Base-by-base conservation (phyloP, 2,329 filamentous ascomycete genomes). In the Cryphonectria parasitica region DNA sequence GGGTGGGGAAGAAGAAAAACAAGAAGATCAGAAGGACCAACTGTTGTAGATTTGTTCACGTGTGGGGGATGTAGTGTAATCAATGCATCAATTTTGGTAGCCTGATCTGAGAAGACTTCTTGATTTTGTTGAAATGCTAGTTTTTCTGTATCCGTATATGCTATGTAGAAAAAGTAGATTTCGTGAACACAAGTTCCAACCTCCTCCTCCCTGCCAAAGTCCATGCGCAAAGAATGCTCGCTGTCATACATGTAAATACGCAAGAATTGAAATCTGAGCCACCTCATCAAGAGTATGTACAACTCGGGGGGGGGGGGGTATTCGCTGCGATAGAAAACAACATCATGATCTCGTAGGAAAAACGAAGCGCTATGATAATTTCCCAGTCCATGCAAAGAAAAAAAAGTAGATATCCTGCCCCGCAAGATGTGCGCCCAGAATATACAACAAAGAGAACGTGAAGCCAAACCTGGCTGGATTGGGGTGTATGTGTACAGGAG, bases 341-440 rank as follows among this genome's bases (percentile, higher is more conserved):
- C 19, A n/a, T 62, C 49, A 66, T 58, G 1, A 60, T 41, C 36
- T 64, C 61, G 61, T 43, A 45, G 34, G 61, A 66, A 66, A 66
- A 43, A 11, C 4, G n/a, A 66, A n/a, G 4, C 64, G 22, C 34
- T 66, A 41, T 66, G 49, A 58, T 60, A 25, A 43, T 31, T 45
- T 66, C 45, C 63, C 63, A 36, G 43, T 28, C 63, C 58, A 36
- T 39, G 34, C 60, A 63, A 45, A 41, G 36, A 63, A 36, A 22
- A 22, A 63, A 36, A 22, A 36, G 10, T 39, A 39, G 10, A 28
- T 34, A 60, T 60, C 56, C 56, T 60, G 56, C 56, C 31, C 56
- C 28, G 56, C 25, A 60, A 60, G 45, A 49, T n/a, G 45, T 49
- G 19, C 22, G 19, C n/a, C 45, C 45, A 1, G 22, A 61, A 17